Percentiles rank a stretch among this genome's conserved stretches.
These are phyloP conservation scores for Tolypocladium sp. DNA, from an alignment of 2,329 filamentous ascomycete genomes.

Conservation along the genomic window DNA sequence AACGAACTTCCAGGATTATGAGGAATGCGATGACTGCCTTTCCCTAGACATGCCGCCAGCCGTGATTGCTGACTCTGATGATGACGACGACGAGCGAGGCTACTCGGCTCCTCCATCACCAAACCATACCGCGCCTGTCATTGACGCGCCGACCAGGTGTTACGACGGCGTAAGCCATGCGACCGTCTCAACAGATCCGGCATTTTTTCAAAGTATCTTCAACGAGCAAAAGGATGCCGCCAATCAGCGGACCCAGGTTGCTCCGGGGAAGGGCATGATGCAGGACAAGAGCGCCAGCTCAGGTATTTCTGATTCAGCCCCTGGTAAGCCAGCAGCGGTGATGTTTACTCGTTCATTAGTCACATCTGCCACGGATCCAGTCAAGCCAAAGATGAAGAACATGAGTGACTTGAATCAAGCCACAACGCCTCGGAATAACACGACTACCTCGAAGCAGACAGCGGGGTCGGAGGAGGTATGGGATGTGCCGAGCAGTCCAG, in stretches of 20 bases:
- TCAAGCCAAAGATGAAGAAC: background rate
- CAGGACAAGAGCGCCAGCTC: background rate
- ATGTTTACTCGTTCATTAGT: background rate
- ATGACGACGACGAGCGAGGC: slow-evolving; percentile 11
- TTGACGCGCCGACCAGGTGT: slow-evolving; percentile 8
- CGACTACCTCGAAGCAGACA: background rate
- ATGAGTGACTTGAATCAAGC: background rate
- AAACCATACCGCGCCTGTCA: background rate
- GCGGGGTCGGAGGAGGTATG: slow-evolving; percentile 21
- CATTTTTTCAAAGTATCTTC: slow-evolving; percentile 38
- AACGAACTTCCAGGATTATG: background rate
- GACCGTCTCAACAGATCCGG: slow-evolving; percentile 36
- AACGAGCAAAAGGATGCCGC: slow-evolving; percentile 32
- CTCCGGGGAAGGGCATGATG: background rate
- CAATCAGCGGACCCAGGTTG: slow-evolving; percentile 5
- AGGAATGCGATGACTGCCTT: background rate
- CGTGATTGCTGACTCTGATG: slow-evolving; percentile 29
- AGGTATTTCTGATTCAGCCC: background rate
- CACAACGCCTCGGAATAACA: background rate
- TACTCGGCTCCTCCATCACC: slow-evolving; percentile 8
- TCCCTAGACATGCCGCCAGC: slow-evolving; percentile 9
- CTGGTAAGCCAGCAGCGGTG: too few species aligned
- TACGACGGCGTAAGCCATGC: slow-evolving; percentile 16
- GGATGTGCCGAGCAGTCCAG: slow-evolving; percentile 36
- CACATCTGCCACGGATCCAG: background rate